Evolutionary conservation across 257 asterid species (phyloP).

Genomic region (Eustoma russellianum): DNA sequence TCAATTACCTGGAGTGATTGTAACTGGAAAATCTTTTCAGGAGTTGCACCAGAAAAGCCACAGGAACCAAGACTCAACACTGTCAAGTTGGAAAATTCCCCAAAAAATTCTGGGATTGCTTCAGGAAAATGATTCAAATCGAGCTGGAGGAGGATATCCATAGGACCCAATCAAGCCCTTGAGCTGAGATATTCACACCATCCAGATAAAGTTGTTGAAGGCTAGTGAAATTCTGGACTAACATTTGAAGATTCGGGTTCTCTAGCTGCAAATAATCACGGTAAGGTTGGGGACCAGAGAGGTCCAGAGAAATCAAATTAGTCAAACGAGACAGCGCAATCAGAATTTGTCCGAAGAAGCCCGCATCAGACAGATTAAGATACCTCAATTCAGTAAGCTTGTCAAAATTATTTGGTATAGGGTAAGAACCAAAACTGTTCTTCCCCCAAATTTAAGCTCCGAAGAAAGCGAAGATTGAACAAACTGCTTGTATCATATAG

Average conservation of each 20-base stretch:
- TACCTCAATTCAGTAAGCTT: conserved; percentile 5
- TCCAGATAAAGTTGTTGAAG: conserved; percentile 47
- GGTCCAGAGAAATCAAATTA: conserved; percentile 13
- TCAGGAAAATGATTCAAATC: conserved; percentile 30
- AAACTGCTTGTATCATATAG: conserved; percentile 15
- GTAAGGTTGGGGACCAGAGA: neutral
- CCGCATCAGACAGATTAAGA: conserved; percentile 11
- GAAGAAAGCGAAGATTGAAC: conserved; percentile 11
- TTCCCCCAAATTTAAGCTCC: conserved; percentile 14
- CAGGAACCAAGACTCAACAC: conserved; percentile 25
- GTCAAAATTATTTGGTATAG: conserved; percentile 7
- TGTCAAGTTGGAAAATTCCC: conserved; percentile 28
- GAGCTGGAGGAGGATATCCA: conserved; percentile 29
- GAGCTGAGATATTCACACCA: conserved; percentile 31
- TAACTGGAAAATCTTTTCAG: conserved; percentile 36
- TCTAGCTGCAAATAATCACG: neutral
- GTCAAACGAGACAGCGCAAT: conserved; percentile 6
- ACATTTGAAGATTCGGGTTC: conserved; percentile 12
- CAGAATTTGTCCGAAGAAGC: conserved; percentile 10
- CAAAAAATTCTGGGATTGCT: conserved; percentile 30
- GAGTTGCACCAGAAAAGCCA: conserved; percentile 27
- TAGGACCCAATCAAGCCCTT: conserved; percentile 27
- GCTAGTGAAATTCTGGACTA: conserved; percentile 23
- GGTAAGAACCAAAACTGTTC: conserved; percentile 5
- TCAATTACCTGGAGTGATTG: conserved; percentile 29